A percentile compares a stretch with the other conserved stretches of the same genome.
Conservation (phyloP, 2,329 filamentous ascomycete species). For the Ophiostoma sp. region DNA sequence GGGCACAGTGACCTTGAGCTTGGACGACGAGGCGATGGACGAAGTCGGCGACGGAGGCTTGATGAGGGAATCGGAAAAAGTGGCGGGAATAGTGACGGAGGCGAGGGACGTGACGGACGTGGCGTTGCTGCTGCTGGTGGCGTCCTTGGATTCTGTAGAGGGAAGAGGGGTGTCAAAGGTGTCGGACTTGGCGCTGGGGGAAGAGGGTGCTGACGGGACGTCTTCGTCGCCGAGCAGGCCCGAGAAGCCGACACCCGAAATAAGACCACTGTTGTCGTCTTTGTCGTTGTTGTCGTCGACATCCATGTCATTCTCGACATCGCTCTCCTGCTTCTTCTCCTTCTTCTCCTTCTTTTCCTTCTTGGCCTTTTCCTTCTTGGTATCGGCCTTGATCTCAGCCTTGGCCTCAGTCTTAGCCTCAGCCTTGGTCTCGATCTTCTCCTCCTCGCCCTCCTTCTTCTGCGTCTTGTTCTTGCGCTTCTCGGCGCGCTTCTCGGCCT, state of each 20-base stretch:
- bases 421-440: background rate
- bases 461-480: slow-evolving; percentile 41
- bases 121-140: slow-evolving; percentile 43
- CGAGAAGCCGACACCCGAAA: slow-evolving; percentile 41
- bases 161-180: slow-evolving; percentile 53
- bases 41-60: slow-evolving; percentile 30
- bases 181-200: slow-evolving; percentile 46
- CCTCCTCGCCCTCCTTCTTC: slow-evolving; percentile 8
- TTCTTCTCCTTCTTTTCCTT: slow-evolving; percentile 30
- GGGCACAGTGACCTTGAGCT: slow-evolving; percentile 36
- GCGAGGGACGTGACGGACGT: slow-evolving; percentile 17
- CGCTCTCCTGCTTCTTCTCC: slow-evolving; percentile 31
- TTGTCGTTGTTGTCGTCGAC: slow-evolving; percentile 52
- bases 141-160: slow-evolving; percentile 36
- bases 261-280: slow-evolving; percentile 50
- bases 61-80: slow-evolving; percentile 24
- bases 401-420: slow-evolving; percentile 35
- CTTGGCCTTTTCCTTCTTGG: slow-evolving; percentile 33
- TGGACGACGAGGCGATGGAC: slow-evolving; percentile 14
- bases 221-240: slow-evolving; percentile 46
- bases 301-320: slow-evolving; percentile 30
- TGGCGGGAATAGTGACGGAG: slow-evolving; percentile 18
- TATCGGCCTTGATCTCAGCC: slow-evolving; percentile 26
- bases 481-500: slow-evolving; percentile 46
- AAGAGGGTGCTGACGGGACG: slow-evolving; percentile 33